These are phyloP conservation scores for Phyllosticta paracitricarpa DNA, from an alignment of 2,329 filamentous ascomycete genomes.

Conservation along the genomic window DNA sequence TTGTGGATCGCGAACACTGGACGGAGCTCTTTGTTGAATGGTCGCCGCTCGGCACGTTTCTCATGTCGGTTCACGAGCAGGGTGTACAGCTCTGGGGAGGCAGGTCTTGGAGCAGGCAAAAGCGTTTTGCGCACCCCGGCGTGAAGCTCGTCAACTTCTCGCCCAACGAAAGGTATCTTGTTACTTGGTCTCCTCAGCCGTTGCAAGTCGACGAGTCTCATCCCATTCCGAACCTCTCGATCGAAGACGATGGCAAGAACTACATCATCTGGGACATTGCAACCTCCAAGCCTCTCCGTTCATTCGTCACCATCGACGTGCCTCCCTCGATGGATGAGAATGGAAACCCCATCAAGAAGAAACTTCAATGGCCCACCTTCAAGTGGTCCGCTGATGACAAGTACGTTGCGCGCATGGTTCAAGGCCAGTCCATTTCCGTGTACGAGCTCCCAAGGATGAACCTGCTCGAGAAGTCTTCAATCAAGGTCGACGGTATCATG, in stretches of 20 bases:
- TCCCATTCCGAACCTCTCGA: conserved; percentile 57
- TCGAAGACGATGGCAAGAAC: conserved; percentile 97
- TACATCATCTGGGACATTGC: conserved; percentile 98
- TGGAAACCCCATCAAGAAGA: conserved; percentile 66
- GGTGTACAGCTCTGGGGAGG: conserved; percentile 98
- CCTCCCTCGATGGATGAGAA: conserved; percentile 52
- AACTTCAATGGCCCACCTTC: conserved; percentile 97
- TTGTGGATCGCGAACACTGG: conserved; percentile 92
- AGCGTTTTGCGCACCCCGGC: conserved; percentile 87
- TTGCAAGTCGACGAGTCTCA: conserved; percentile 88
- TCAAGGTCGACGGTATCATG: conserved; percentile 94
- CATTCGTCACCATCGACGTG: conserved; percentile 82
- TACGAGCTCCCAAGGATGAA: conserved; percentile 87
- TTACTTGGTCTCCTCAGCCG: conserved; percentile 92
- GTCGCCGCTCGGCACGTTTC: conserved; percentile 88
- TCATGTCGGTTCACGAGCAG: conserved; percentile 90
- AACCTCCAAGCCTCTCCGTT: conserved; percentile 79
- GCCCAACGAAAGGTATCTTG: conserved; percentile 81
- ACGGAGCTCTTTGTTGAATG: conserved; percentile 97
- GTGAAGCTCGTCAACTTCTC: conserved; percentile 97
- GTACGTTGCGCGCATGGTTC: conserved; percentile 86
- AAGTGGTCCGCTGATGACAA: conserved; percentile 98
- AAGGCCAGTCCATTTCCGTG: conserved; percentile 78
- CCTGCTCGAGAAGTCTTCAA: conserved; percentile 76
- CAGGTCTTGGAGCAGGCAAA: conserved; percentile 76